These are phyloP conservation scores for Pseudogymnoascus sp. DNA, from an alignment of 2,329 filamentous ascomycete species.

Conservation along the genomic window DNA sequence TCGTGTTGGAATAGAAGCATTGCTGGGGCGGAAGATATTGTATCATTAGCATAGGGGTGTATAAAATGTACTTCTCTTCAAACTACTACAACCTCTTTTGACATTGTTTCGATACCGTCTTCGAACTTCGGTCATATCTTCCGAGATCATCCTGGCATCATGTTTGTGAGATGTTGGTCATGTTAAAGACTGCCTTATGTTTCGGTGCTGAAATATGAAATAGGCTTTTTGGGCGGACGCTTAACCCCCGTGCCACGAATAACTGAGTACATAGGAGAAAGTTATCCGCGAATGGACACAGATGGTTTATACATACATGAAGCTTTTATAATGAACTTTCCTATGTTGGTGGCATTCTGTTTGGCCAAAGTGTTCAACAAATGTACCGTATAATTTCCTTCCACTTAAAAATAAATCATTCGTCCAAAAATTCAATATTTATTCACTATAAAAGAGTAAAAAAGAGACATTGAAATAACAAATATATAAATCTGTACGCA, in stretches of 20 bases:
- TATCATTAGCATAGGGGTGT: constrained; percentile 30
- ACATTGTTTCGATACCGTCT: background rate
- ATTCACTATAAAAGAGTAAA: background rate
- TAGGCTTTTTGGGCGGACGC: background rate
- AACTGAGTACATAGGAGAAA: background rate
- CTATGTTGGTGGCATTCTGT: background rate
- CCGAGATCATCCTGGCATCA: background rate
- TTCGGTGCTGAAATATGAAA: background rate
- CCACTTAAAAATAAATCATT: background rate
- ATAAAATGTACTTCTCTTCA: constrained; percentile 24
- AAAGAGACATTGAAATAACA: too few species aligned
- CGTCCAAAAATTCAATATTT: background rate
- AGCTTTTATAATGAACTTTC: background rate
- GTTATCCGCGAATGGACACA: background rate
- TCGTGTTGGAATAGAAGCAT: constrained; percentile 15
- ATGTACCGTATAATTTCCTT: background rate
- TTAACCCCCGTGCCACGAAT: background rate
- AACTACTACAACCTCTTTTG: background rate
- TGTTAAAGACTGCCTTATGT: background rate
- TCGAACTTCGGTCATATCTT: background rate
- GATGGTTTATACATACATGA: too few species aligned
- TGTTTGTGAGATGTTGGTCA: background rate
- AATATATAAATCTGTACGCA: too few species aligned
- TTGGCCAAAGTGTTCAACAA: too few species aligned
- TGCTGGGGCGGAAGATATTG: constrained; percentile 20